phyloP scores from a whole-genome alignment of 2,329 filamentous ascomycete species.

The Scytalidium lignicola region DNA sequence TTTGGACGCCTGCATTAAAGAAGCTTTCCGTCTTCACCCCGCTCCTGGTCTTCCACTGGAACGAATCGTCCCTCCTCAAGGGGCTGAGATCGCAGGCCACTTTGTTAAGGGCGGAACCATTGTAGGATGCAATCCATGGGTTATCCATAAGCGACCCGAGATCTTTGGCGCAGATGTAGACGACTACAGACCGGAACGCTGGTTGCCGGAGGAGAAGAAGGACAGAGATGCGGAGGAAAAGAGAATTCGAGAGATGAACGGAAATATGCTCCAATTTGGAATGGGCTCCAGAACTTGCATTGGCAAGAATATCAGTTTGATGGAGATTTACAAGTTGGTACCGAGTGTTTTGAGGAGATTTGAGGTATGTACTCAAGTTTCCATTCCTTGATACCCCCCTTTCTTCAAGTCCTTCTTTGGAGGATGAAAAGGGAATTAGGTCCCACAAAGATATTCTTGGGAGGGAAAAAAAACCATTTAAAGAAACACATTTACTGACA shows the following conservation, averaged over 20 bases:
- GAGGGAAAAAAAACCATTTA: too few species aligned
- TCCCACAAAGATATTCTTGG: too few species aligned
- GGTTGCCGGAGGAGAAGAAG: conserved; percentile 42
- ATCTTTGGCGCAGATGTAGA: conserved; percentile 67
- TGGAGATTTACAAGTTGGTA: conserved; percentile 61
- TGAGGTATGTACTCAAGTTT: conserved; percentile 47
- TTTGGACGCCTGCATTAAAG: conserved; percentile 72
- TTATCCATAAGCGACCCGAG: conserved; percentile 62
- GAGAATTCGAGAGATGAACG: conserved; percentile 61
- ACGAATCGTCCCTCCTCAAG: conserved; percentile 62
- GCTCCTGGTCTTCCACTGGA: conserved; percentile 69
- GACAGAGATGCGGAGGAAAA: conserved; percentile 39
- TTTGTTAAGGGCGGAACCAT: conserved; percentile 65
- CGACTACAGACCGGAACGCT: conserved; percentile 62
- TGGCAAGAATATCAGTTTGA: conserved; percentile 60
- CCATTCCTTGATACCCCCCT: too few species aligned
- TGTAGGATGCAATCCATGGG: conserved; percentile 71
- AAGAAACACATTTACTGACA: too few species aligned
- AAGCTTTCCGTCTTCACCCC: conserved; percentile 72
- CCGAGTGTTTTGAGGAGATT: conserved; percentile 59
- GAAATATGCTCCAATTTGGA: conserved; percentile 68
- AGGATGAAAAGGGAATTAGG: too few species aligned
- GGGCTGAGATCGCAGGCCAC: conserved; percentile 56
- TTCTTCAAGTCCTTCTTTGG: too few species aligned
- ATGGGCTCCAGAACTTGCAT: conserved; percentile 66